Conservation (phyloP, 2,329 filamentous ascomycete genomes). For the Lasiodiplodia sp. region DNA sequence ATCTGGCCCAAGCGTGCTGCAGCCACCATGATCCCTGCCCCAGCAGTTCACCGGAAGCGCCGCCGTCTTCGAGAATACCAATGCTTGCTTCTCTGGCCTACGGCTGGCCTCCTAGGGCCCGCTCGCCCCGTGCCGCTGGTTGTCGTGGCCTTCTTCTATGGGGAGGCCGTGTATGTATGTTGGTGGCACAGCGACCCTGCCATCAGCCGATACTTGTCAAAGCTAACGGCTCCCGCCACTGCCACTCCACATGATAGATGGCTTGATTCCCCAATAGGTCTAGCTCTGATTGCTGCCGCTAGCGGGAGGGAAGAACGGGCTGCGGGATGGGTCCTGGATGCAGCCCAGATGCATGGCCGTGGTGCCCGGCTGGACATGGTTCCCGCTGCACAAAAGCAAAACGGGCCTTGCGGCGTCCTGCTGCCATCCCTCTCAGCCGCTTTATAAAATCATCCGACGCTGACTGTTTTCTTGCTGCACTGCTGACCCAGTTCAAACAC, state of each 20-base stretch:
- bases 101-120: no score
- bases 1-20: slow-evolving; percentile 21
- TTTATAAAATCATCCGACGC: slow-evolving; percentile 11
- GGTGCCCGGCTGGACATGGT: slow-evolving; percentile 13
- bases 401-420: neutral
- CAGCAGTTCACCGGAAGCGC: neutral
- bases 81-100: no score
- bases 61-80: slow-evolving; percentile 2
- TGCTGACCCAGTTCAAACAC: slow-evolving; percentile 1
- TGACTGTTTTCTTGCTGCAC: neutral
- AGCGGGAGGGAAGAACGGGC: slow-evolving; percentile 2
- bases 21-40: slow-evolving; percentile 18
- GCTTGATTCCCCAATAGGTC: neutral
- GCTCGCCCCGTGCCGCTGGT: no score
- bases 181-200: slow-evolving; percentile 11
- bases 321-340: slow-evolving; percentile 12
- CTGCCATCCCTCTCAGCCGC: neutral
- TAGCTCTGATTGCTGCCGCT: neutral
- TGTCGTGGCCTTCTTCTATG: neutral
- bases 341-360: neutral
- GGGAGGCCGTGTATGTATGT: neutral
- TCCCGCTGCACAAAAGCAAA: slow-evolving; percentile 14
- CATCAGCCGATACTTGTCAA: neutral
- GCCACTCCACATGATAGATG: neutral
- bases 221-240: neutral